These are phyloP conservation scores for Chalciporus sp. DNA, from an alignment of 1,284 basidiomycete genomes.

Conservation along the genomic window DNA sequence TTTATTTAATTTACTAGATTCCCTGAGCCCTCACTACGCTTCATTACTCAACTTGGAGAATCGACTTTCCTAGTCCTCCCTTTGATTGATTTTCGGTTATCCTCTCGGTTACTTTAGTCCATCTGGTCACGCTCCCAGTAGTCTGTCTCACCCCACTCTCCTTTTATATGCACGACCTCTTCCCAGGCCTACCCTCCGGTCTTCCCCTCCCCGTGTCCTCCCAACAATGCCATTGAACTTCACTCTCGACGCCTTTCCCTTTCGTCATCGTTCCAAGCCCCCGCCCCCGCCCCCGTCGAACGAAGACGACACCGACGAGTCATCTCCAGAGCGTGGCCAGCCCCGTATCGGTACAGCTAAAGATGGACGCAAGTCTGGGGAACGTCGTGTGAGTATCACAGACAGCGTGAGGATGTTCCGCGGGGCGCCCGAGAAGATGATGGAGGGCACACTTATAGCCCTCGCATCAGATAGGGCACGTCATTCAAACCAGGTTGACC, in stretches of 20 bases:
- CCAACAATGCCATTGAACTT: constrained; percentile 12
- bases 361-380: constrained; percentile 3
- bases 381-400: background rate
- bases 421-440: constrained; percentile 3
- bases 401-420: background rate
- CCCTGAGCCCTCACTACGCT: background rate
- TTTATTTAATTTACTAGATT: background rate
- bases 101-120: constrained; percentile 14
- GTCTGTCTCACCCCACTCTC: constrained; percentile 1
- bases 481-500: background rate
- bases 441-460: constrained; percentile 1
- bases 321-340: constrained; percentile 18
- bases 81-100: constrained; percentile 13
- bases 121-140: too few species aligned
- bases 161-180: constrained; percentile 7
- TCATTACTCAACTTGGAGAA: background rate
- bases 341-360: constrained; percentile 2
- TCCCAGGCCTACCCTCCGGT: background rate
- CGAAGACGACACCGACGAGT: constrained; percentile 30
- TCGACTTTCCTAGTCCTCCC: background rate
- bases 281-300: background rate
- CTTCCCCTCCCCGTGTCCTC: background rate
- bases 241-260: constrained; percentile 18
- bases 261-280: constrained; percentile 19
- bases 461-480: constrained; percentile 2